A percentile compares a stretch with the other conserved stretches of the same genome.
Conservation (phyloP, 179 eudicot genomes). For the Gypsophila paniculata region DNA sequence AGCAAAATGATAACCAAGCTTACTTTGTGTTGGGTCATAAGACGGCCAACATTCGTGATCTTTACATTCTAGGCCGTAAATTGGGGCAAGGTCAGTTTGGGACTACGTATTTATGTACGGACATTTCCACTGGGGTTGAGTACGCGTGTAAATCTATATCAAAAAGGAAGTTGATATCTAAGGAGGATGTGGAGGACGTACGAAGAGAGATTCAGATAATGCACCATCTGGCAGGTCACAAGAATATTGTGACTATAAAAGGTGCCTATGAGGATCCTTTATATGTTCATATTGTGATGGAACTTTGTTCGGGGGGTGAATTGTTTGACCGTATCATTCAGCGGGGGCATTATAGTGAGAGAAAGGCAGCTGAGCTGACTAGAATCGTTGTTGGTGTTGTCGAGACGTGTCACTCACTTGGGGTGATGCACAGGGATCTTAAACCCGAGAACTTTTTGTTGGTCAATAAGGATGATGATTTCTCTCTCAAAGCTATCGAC, state of each 20-base stretch:
- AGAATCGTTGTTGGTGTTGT: slow-evolving; percentile 77
- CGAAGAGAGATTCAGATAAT: slow-evolving; percentile 91
- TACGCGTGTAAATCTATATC: slow-evolving; percentile 81
- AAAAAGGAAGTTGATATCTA: slow-evolving; percentile 79
- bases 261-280: slow-evolving; percentile 87
- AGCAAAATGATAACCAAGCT: slow-evolving; percentile 43
- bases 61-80: slow-evolving; percentile 67
- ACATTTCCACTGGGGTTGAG: slow-evolving; percentile 49
- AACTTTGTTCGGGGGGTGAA: slow-evolving; percentile 77
- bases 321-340: slow-evolving; percentile 84
- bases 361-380: slow-evolving; percentile 79
- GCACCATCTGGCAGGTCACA: slow-evolving; percentile 91
- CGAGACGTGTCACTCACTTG: slow-evolving; percentile 81
- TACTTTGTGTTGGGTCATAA: slow-evolving; percentile 69
- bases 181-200: slow-evolving; percentile 86
- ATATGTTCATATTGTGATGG: slow-evolving; percentile 89
- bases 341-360: slow-evolving; percentile 78
- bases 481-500: slow-evolving; percentile 85
- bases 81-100: slow-evolving; percentile 86
- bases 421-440: slow-evolving; percentile 44
- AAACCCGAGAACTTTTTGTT: slow-evolving; percentile 83
- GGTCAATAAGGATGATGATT: slow-evolving; percentile 83
- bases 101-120: slow-evolving; percentile 70
- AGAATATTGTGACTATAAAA: slow-evolving; percentile 71
- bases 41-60: slow-evolving; percentile 74